phyloP scores from a whole-genome alignment of 129 eudicot species.

The Gnaphalium uliginosum region DNA sequence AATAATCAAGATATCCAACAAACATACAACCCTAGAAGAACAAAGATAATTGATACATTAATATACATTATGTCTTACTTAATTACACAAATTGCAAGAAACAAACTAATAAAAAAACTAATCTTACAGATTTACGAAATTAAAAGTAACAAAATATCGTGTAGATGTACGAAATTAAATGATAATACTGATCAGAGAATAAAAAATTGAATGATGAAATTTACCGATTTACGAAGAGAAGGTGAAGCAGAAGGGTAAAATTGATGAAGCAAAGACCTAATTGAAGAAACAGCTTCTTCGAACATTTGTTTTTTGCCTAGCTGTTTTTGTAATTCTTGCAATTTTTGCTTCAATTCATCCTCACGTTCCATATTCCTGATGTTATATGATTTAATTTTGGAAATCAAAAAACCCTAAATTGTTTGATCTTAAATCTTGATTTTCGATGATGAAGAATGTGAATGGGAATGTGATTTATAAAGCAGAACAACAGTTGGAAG shows the following conservation, averaged over 20 bases:
- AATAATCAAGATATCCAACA: not conserved
- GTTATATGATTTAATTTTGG: conserved; percentile 3
- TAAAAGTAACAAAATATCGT: not conserved
- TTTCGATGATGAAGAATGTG: not conserved
- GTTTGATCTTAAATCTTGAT: not conserved
- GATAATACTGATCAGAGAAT: too few relatives aligned
- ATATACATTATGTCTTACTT: not conserved
- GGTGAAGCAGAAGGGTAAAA: not conserved
- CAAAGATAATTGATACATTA: not conserved
- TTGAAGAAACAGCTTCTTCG: conserved; percentile 66
- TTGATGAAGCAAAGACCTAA: conserved; percentile 31
- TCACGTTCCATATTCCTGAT: conserved; percentile 33
- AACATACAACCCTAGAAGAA: not conserved
- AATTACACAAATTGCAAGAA: not conserved
- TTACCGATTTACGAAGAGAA: not conserved
- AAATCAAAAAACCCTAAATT: conserved; percentile 9
- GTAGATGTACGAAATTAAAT: not conserved
- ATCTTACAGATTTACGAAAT: too few relatives aligned
- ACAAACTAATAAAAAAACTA: not conserved
- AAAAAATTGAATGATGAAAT: too few relatives aligned
- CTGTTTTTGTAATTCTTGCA: conserved; percentile 75
- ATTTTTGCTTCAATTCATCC: conserved; percentile 49
- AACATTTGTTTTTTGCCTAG: conserved; percentile 75
- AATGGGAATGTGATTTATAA: not conserved
- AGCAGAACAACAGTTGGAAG: not conserved